Conservation (phyloP, 225 moss, liverwort and hornwort genomes). For the Pseudisothecium myosuroides region DNA sequence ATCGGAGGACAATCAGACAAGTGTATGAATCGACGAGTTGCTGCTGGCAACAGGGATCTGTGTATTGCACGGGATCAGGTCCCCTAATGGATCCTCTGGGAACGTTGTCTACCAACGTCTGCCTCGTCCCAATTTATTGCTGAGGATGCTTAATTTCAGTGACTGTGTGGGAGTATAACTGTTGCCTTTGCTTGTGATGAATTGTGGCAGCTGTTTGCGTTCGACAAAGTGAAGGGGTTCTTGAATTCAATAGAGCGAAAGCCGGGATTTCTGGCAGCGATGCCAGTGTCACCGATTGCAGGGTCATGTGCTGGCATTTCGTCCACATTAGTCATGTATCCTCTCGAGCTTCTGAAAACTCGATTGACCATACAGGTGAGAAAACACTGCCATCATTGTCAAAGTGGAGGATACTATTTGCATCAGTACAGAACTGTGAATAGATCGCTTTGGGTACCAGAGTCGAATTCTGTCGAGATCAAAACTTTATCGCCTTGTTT, state of each 20-base stretch:
- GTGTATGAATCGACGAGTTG: neutral
- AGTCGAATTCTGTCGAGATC: neutral
- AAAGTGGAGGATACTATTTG: neutral
- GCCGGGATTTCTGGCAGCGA: conserved; percentile 19
- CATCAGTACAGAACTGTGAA: neutral
- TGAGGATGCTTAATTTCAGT: neutral
- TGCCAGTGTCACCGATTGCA: conserved; percentile 66
- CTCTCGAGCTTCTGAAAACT: conserved; percentile 72
- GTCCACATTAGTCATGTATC: conserved; percentile 71
- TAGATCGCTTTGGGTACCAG: neutral
- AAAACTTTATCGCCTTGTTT: neutral
- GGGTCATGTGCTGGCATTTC: conserved; percentile 68
- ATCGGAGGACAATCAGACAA: neutral
- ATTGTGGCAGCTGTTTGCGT: conserved; percentile 56
- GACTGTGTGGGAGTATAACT: neutral
- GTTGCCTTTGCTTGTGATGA: neutral
- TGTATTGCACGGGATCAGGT: neutral
- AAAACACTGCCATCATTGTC: neutral
- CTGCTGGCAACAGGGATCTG: neutral
- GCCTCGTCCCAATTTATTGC: neutral
- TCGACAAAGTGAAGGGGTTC: conserved; percentile 58
- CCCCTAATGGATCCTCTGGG: neutral
- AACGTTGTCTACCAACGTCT: too few relatives aligned
- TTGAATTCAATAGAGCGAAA: conserved; percentile 49
- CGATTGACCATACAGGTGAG: conserved; percentile 75